These are phyloP conservation scores for Gaertneriomyces sp. DNA, from an alignment of 192 early-diverging fungal genomes.

Conservation along the genomic window DNA sequence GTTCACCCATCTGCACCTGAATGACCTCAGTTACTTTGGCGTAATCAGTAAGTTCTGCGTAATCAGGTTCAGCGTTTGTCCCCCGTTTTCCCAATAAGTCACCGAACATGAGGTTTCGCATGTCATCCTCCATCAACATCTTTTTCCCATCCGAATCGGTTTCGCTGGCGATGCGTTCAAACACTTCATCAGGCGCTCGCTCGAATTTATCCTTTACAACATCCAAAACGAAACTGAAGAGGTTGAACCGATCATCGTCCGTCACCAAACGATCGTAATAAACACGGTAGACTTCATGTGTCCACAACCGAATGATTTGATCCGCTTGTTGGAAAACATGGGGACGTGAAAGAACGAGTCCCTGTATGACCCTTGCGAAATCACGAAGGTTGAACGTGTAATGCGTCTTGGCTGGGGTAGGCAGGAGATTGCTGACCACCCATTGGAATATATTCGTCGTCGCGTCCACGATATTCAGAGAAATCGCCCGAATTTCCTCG, in stretches of 20 bases:
- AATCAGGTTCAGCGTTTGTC: conserved; percentile 38
- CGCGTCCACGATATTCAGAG: conserved; percentile 39
- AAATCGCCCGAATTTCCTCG: conserved; percentile 43
- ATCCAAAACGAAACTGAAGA: conserved; percentile 44
- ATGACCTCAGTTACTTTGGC: conserved; percentile 51
- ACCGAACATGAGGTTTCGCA: conserved; percentile 53
- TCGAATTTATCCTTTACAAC: conserved; percentile 46
- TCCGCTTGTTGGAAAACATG: conserved; percentile 36
- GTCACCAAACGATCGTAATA: conserved; percentile 57
- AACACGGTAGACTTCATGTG: conserved; percentile 58
- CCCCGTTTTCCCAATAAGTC: conserved; percentile 45
- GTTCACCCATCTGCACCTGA: conserved; percentile 44
- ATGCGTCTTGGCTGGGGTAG: conserved; percentile 64
- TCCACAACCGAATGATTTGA: conserved; percentile 52
- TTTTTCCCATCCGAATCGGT: conserved; percentile 34
- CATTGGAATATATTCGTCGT: conserved; percentile 54
- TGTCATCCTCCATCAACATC: conserved; percentile 58
- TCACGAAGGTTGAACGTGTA: conserved; percentile 66
- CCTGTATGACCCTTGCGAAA: conserved; percentile 57
- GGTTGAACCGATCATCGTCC: conserved; percentile 49
- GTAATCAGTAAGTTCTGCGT: conserved; percentile 51
- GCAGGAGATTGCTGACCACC: conserved; percentile 53
- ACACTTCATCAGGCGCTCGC: conserved; percentile 46
- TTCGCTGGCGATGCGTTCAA: conserved; percentile 46
- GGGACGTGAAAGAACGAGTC: conserved; percentile 52